phyloP scores from a whole-genome alignment of 2,329 filamentous ascomycete species.

The Talaromyces atroroseus region DNA sequence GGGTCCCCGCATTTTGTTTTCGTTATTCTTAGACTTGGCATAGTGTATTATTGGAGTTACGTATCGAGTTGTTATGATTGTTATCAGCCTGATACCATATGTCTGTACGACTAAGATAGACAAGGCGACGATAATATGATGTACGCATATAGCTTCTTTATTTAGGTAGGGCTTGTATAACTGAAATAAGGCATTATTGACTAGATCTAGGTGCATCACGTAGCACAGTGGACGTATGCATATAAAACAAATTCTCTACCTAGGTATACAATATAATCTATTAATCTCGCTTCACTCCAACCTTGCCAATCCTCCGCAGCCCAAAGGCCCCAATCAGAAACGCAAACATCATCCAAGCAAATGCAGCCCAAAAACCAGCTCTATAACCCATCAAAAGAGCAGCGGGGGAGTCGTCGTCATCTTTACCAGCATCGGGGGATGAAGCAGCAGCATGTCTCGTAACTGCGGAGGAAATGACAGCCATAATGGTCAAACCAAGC shows the following conservation, averaged over 20 bases:
- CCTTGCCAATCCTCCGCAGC: slow-evolving; percentile 43
- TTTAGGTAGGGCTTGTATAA: no score
- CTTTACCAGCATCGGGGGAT: slow-evolving; percentile 18
- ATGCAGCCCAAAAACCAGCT: slow-evolving; percentile 51
- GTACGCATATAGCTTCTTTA: no score
- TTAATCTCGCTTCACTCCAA: slow-evolving; percentile 41
- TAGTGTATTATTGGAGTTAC: no score
- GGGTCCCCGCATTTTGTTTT: slow-evolving; percentile 5
- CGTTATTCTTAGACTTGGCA: background rate
- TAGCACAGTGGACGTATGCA: no score
- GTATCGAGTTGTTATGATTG: background rate
- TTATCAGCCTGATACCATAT: no score
- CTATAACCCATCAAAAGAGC: slow-evolving; percentile 49
- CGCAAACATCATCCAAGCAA: slow-evolving; percentile 41
- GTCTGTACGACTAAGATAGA: no score
- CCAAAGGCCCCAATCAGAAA: slow-evolving; percentile 39
- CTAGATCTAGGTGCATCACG: background rate
- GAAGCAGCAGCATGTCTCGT: slow-evolving; percentile 28
- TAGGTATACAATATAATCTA: no score
- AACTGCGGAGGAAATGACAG: slow-evolving; percentile 35
- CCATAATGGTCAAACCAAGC: slow-evolving; percentile 49
- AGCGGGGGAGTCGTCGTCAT: slow-evolving; percentile 12
- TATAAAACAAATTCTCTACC: background rate
- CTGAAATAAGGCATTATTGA: no score
- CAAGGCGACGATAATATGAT: no score